Evolutionary conservation across 306 rosid species (phyloP).

Genomic region (Spatholobus suberectus): DNA sequence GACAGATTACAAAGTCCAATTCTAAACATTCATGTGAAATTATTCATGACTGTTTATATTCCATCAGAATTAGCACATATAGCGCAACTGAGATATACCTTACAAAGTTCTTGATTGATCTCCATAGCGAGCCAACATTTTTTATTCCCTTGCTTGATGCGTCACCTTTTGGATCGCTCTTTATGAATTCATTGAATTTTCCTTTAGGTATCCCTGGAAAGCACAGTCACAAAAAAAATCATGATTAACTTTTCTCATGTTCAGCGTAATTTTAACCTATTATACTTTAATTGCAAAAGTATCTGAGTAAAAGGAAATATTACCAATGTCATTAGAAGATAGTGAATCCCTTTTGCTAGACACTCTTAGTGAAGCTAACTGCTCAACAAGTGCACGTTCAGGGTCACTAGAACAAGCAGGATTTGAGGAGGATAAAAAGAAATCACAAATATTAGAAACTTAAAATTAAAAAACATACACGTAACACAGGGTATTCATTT

Average conservation of each 20-base stretch:
- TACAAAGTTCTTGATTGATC: constrained; percentile 63
- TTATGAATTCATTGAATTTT: constrained; percentile 40
- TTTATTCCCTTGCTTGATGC: constrained; percentile 46
- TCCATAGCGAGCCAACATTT: constrained; percentile 57
- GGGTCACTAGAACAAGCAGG: constrained; percentile 53
- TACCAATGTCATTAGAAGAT: constrained; percentile 53
- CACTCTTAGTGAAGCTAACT: constrained; percentile 68
- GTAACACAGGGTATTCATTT: constrained; percentile 1
- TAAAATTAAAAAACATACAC: background rate
- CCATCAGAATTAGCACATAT: constrained; percentile 14
- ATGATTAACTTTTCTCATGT: background rate
- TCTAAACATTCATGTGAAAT: constrained; percentile 19
- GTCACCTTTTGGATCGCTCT: constrained; percentile 37
- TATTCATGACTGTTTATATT: constrained; percentile 1
- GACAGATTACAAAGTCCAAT: constrained; percentile 26
- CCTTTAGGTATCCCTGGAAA: constrained; percentile 55
- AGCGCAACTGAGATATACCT: constrained; percentile 58
- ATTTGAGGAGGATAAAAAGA: constrained; percentile 32
- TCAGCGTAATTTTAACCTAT: constrained; percentile 10
- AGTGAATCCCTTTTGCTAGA: constrained; percentile 47
- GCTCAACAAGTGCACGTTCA: constrained; percentile 71
- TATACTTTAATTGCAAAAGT: background rate
- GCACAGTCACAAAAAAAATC: constrained; percentile 11
- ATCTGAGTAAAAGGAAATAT: constrained; percentile 22
- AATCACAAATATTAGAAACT: constrained; percentile 20